A percentile compares a stretch with the other conserved stretches of the same genome.
phyloP scores from a whole-genome alignment of 495 filamentous ascomycete genomes.

The Penicillium pancosmium region DNA sequence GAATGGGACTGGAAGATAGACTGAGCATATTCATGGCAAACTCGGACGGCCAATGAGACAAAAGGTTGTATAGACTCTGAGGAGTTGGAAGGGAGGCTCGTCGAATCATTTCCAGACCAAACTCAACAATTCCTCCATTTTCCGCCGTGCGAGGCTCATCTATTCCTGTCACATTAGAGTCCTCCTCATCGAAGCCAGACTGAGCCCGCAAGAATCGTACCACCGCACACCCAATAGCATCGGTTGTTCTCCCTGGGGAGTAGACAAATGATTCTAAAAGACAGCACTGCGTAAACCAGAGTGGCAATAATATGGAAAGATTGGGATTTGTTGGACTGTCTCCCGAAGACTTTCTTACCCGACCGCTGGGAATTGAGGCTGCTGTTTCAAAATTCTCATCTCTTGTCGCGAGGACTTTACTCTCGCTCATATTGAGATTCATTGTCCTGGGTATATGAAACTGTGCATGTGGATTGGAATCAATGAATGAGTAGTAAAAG shows the following conservation, averaged over 20 bases:
- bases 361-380: neutral
- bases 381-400: neutral
- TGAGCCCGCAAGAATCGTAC: conserved; percentile 39
- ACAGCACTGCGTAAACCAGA: conserved; percentile 41
- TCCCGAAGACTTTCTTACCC: neutral
- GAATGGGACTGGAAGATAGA: conserved; percentile 22
- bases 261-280: conserved; percentile 36
- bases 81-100: conserved; percentile 19
- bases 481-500: conserved; percentile 4
- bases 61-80: conserved; percentile 19
- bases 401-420: neutral
- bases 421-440: neutral
- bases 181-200: conserved; percentile 33
- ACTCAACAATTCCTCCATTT: conserved; percentile 29
- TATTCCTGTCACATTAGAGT: conserved; percentile 30
- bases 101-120: conserved; percentile 36
- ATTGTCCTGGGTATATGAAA: neutral
- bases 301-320: conserved; percentile 29
- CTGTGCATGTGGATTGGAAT: neutral
- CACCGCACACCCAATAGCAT: conserved; percentile 27
- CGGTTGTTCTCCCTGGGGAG: conserved; percentile 30
- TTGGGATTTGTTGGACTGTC: conserved; percentile 3
- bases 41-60: conserved; percentile 26
- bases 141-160: conserved; percentile 29
- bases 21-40: conserved; percentile 33